These are phyloP conservation scores for Cladosporium austrohemisphaericum DNA, from an alignment of 2,329 filamentous ascomycete species.

Conservation along the genomic window DNA sequence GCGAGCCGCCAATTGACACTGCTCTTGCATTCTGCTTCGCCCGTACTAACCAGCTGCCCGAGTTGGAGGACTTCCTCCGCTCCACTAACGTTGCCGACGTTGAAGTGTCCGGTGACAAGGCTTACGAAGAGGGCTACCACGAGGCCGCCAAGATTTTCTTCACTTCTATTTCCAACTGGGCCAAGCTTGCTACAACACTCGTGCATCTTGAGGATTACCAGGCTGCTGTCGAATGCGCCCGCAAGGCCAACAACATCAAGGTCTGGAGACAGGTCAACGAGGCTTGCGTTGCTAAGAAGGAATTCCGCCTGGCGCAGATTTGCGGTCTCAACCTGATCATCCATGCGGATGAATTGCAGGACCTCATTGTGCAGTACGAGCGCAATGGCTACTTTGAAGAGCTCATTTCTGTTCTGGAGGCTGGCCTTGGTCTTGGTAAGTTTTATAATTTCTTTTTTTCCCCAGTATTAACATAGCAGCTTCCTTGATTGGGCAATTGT, in stretches of 20 bases:
- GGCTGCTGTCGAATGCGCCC: conserved; percentile 92
- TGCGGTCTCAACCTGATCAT: conserved; percentile 98
- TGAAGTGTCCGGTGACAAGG: conserved; percentile 96
- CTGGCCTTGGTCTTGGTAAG: conserved; percentile 72
- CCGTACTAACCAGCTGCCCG: conserved; percentile 81
- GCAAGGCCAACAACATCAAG: conserved; percentile 98
- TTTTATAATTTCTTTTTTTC: not conserved
- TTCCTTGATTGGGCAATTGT: too few species aligned
- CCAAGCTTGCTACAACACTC: conserved; percentile 93
- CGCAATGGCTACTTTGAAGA: conserved; percentile 97
- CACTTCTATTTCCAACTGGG: conserved; percentile 98
- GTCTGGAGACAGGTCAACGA: conserved; percentile 99
- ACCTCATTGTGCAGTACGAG: conserved; percentile 95
- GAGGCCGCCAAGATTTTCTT: conserved; percentile 99
- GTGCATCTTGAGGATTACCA: conserved; percentile 98
- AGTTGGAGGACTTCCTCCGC: conserved; percentile 94
- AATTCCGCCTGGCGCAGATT: conserved; percentile 97
- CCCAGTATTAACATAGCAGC: too few species aligned
- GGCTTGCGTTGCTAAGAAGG: conserved; percentile 94
- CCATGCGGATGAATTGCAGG: conserved; percentile 89
- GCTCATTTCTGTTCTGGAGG: conserved; percentile 89
- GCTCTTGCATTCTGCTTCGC: conserved; percentile 91
- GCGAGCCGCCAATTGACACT: conserved; percentile 90
- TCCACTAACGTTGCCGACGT: conserved; percentile 92
- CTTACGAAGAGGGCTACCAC: conserved; percentile 88